Base-by-base conservation (phyloP, 306 rosid genomes). In the Argentina anserina region DNA sequence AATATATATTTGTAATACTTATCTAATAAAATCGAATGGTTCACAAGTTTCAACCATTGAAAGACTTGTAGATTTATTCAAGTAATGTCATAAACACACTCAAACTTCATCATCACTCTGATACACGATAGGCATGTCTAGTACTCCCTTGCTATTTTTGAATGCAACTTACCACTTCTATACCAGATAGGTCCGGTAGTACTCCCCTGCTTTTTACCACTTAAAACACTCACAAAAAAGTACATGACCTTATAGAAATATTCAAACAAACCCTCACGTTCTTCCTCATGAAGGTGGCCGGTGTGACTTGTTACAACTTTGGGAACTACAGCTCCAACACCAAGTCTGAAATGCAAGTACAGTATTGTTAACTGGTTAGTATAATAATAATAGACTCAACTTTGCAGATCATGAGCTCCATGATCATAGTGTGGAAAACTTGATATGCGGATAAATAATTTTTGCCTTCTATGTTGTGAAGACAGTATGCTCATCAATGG, bases 261-360 rank as follows among this genome's bases (percentile, higher is more conserved):
- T 29, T 81, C 69, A 63, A 84, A 82, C 84, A 81, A 58, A 64
- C 61, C 34, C 50, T 75, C 75, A 76, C 75, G 60, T 65, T 76
- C 80, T 78, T 56, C 59, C 70, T 33, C 36, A 74, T 41, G 58
- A 67, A 81, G 75, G 76, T 65, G 71, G 62, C 61, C 39, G 46
- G 36, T 40, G 45, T 64, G 71, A 63, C 69, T 78, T 73, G 75
- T 76, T 64, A 39, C 77, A 29, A 66, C 81, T 75, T 76, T 76
- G 49, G 76, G 73, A 70, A 71, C 81, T 88, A 83, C 72, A 94
- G 89, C 96, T 94, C 99, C 90, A 94, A 84, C 84, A 94, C 99
- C 91, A 89, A 85, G 84, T 94, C 97, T 94, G 75, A 84, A 81
- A 78, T 77, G 65, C 71, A 85, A 83, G 72, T 70, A 78, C 67